A percentile compares a stretch with the other conserved stretches of the same genome.
Conservation (phyloP, 2,329 filamentous ascomycete species). For the Aspergillus nomiae region DNA sequence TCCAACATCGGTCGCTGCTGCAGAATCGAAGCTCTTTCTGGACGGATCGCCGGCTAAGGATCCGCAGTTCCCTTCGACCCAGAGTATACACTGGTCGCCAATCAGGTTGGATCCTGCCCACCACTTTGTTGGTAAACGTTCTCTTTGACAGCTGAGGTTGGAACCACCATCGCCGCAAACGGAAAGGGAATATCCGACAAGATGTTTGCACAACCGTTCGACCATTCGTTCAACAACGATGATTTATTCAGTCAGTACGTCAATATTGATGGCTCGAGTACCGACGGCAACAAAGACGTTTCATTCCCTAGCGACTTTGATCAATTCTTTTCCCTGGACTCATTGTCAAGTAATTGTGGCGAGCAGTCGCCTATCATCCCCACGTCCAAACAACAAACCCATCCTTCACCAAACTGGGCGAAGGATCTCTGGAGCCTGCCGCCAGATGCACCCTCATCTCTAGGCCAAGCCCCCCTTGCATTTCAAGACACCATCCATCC, state of each 20-base stretch:
- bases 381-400: slow-evolving; percentile 44
- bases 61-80: slow-evolving; percentile 24
- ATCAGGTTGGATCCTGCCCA: slow-evolving; percentile 29
- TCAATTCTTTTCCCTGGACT: slow-evolving; percentile 54
- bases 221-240: slow-evolving; percentile 54
- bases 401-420: slow-evolving; percentile 53
- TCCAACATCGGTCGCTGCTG: slow-evolving; percentile 21
- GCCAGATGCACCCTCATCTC: slow-evolving; percentile 48
- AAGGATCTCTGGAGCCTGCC: slow-evolving; percentile 55
- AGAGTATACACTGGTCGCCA: slow-evolving; percentile 28
- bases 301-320: slow-evolving; percentile 53
- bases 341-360: slow-evolving; percentile 55
- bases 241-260: slow-evolving; percentile 67
- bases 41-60: slow-evolving; percentile 24
- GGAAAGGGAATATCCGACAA: slow-evolving; percentile 53
- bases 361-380: slow-evolving; percentile 53
- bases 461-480: slow-evolving; percentile 32
- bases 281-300: slow-evolving; percentile 51
- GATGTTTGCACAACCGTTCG: slow-evolving; percentile 50
- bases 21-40: neutral
- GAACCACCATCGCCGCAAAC: slow-evolving; percentile 39
- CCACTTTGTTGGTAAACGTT: slow-evolving; percentile 17
- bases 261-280: slow-evolving; percentile 57
- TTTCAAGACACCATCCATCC: slow-evolving; percentile 43
- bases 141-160: slow-evolving; percentile 22